Percentiles rank a stretch among this genome's conserved stretches.
Evolutionary conservation across 192 early-diverging fungal genomes (phyloP).

Genomic region (Dimargaris verticillata): DNA sequence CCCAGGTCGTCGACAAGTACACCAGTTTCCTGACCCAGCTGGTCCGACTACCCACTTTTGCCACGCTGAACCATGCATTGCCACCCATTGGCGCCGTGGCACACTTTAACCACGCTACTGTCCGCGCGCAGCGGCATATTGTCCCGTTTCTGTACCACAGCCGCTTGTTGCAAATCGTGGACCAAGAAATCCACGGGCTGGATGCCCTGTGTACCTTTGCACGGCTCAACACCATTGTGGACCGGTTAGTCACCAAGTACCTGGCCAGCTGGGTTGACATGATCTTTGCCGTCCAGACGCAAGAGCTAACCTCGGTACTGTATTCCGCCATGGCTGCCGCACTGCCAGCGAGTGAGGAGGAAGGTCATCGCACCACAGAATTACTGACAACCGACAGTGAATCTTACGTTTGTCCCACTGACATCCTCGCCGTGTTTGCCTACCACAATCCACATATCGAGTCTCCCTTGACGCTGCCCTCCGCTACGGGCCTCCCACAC

Average conservation of each 20-base stretch:
- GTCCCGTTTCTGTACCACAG: slow-evolving; percentile 4
- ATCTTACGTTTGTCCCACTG: too few species aligned
- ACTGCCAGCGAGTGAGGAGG: too few species aligned
- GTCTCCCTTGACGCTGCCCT: not conserved
- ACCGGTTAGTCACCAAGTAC: not conserved
- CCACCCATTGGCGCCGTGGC: too few species aligned
- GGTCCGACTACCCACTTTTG: too few species aligned
- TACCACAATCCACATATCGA: not conserved
- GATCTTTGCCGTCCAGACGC: not conserved
- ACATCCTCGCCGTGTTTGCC: too few species aligned
- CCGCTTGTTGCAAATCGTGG: slow-evolving; percentile 2
- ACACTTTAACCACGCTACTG: not conserved
- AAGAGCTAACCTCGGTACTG: not conserved
- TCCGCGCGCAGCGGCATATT: not conserved
- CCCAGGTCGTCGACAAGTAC: not conserved
- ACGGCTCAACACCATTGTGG: not conserved
- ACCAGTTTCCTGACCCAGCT: not conserved
- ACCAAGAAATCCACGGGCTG: not conserved
- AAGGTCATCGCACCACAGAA: too few species aligned
- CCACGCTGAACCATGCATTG: too few species aligned
- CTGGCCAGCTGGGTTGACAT: not conserved
- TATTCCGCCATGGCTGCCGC: not conserved
- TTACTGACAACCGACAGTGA: too few species aligned
- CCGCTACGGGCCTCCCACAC: not conserved
- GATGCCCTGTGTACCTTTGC: slow-evolving; percentile 1